phyloP scores from a whole-genome alignment of 768 basidiomycete genomes.

The Amanita brunnescens region DNA sequence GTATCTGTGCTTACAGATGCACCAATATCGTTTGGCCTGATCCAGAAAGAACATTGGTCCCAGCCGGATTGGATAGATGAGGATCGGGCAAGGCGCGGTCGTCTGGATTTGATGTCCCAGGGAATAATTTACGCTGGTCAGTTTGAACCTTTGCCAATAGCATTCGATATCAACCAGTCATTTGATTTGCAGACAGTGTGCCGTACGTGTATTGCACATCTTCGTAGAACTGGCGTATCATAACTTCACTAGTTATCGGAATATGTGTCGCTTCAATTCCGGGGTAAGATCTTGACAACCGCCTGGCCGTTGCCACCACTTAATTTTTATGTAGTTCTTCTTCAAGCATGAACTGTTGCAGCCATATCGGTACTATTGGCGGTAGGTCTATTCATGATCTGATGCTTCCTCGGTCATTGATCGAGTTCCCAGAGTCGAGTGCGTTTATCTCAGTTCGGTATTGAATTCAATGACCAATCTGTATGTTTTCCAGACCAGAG shows the following conservation, averaged over 20 bases:
- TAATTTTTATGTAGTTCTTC: slow-evolving; percentile 50
- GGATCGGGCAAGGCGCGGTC: slow-evolving; percentile 45
- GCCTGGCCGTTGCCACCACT: neutral
- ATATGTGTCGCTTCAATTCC: slow-evolving; percentile 95
- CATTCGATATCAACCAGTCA: neutral
- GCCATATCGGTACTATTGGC: slow-evolving; percentile 81
- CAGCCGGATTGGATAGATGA: slow-evolving; percentile 82
- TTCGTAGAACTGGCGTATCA: neutral
- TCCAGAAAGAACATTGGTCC: slow-evolving; percentile 67
- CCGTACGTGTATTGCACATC: slow-evolving; percentile 37
- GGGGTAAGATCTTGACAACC: slow-evolving; percentile 43
- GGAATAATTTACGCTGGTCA: slow-evolving; percentile 55
- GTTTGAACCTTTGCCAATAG: slow-evolving; percentile 8
- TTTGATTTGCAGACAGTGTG: slow-evolving; percentile 47
- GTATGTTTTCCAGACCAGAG: slow-evolving; percentile 41
- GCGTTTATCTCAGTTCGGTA: slow-evolving; percentile 18
- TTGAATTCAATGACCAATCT: neutral
- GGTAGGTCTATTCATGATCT: slow-evolving; percentile 20
- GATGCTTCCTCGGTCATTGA: slow-evolving; percentile 4
- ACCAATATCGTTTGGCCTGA: slow-evolving; percentile 58
- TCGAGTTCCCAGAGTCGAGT: slow-evolving; percentile 56
- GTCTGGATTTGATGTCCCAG: slow-evolving; percentile 55
- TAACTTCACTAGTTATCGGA: slow-evolving; percentile 53
- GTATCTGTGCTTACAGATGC: slow-evolving; percentile 48
- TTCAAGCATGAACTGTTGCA: slow-evolving; percentile 71